Conservation (phyloP, 495 filamentous ascomycete species). For the Penicillium psychrofluorescens region DNA sequence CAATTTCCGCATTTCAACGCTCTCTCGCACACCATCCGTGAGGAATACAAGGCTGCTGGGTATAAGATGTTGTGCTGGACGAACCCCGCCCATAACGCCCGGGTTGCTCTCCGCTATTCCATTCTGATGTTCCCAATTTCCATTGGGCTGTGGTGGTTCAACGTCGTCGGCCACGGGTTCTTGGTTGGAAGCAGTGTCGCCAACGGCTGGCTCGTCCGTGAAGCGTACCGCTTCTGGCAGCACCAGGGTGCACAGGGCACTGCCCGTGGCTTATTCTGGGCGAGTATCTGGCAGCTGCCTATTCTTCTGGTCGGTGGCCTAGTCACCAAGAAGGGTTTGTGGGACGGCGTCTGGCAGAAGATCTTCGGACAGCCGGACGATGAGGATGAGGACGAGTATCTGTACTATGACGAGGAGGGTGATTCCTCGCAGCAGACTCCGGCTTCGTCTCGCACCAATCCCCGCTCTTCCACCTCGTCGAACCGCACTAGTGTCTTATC, state of each 20-base stretch:
- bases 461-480: neutral
- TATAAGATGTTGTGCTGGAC: slow-evolving; percentile 89
- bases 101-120: slow-evolving; percentile 85
- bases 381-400: slow-evolving; percentile 32
- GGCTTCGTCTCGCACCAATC: too few species aligned
- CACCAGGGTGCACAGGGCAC: slow-evolving; percentile 70
- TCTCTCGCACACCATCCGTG: slow-evolving; percentile 74
- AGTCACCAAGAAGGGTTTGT: slow-evolving; percentile 90
- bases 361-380: slow-evolving; percentile 45
- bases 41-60: slow-evolving; percentile 83
- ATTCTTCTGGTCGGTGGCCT: slow-evolving; percentile 87
- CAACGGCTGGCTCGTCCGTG: slow-evolving; percentile 78
- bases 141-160: slow-evolving; percentile 67
- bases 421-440: slow-evolving; percentile 8
- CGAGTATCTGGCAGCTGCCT: slow-evolving; percentile 93
- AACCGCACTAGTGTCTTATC: slow-evolving; percentile 8
- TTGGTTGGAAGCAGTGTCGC: slow-evolving; percentile 70
- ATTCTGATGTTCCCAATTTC: slow-evolving; percentile 84
- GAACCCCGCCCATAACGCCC: slow-evolving; percentile 72
- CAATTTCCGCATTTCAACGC: slow-evolving; percentile 98
- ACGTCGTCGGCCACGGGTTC: slow-evolving; percentile 85
- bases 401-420: slow-evolving; percentile 33
- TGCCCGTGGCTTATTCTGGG: slow-evolving; percentile 89
- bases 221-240: slow-evolving; percentile 79
- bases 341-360: slow-evolving; percentile 73